Conservation (phyloP, 352 stramenopile species). For the Pythium volutum region DNA sequence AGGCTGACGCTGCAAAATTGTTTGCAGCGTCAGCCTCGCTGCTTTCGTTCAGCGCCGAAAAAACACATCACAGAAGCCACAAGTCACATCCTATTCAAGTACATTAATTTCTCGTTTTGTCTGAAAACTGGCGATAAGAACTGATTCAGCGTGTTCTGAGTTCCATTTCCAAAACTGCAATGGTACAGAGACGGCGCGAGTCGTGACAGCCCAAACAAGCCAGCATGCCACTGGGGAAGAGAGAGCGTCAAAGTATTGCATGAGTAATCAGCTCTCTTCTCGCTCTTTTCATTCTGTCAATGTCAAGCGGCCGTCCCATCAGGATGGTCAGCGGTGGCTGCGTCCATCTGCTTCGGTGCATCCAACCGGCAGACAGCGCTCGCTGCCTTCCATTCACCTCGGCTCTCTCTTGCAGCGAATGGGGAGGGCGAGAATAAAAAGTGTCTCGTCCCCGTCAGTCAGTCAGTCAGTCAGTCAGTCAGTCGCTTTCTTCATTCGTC, state of each 20-base stretch:
- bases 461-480: background rate
- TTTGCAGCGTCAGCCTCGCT: too few relatives aligned
- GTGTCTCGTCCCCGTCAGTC: too few relatives aligned
- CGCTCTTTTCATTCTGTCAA: background rate
- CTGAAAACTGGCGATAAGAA: background rate
- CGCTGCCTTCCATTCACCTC: conserved; percentile 14
- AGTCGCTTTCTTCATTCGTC: conserved; percentile 3
- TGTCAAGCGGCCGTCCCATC: conserved; percentile 4
- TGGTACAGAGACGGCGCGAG: conserved; percentile 3
- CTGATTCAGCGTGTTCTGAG: background rate
- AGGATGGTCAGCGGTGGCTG: background rate
- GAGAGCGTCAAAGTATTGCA: background rate
- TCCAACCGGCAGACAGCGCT: background rate
- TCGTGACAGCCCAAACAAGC: background rate
- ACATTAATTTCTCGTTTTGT: background rate
- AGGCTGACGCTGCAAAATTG: too few relatives aligned
- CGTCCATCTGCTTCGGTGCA: conserved; percentile 6
- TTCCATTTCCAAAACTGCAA: background rate
- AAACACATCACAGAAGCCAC: background rate
- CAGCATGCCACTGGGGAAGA: background rate
- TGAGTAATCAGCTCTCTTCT: background rate
- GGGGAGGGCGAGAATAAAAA: too few relatives aligned
- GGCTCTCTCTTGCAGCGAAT: conserved; percentile 10
- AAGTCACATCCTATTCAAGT: background rate
- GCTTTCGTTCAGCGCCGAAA: background rate